Conservation (phyloP, 345 rosid genomes). For the Eucalyptus marginata region DNA sequence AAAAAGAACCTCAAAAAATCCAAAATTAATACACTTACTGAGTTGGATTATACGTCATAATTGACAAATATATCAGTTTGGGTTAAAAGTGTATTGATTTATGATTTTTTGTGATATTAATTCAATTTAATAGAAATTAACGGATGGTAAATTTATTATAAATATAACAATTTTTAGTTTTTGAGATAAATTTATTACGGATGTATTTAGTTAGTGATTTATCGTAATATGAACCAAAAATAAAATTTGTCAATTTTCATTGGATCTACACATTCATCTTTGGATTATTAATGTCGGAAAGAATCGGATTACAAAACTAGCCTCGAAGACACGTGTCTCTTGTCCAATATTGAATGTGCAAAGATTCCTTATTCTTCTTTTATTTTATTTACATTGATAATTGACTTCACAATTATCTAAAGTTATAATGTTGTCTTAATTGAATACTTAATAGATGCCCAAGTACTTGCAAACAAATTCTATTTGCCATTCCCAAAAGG, state of each 20-base stretch:
- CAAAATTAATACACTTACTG: fast-evolving
- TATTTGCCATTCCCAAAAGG: background rate
- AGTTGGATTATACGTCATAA: fast-evolving
- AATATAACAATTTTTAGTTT: fast-evolving
- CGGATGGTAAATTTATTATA: fast-evolving
- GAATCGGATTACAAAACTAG: background rate
- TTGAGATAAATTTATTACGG: fast-evolving
- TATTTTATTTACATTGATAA: too few species aligned
- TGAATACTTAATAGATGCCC: background rate
- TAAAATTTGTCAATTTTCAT: too few species aligned
- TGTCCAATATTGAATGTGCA: background rate
- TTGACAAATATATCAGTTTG: fast-evolving
- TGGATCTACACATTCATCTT: background rate
- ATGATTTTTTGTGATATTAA: fast-evolving
- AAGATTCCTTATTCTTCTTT: background rate
- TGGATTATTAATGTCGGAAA: background rate
- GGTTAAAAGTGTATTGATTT: fast-evolving
- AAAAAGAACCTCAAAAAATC: fast-evolving
- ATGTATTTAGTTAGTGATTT: fast-evolving
- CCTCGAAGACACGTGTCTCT: background rate
- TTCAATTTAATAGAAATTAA: too few species aligned
- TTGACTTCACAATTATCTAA: background rate
- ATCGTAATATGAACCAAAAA: fast-evolving
- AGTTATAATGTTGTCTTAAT: background rate
- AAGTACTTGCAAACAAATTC: background rate